A percentile compares a stretch with the other conserved stretches of the same genome.
Evolutionary conservation across 108 stramenopile genomes (phyloP).

Genomic region (Cyclotella choctawhatcheeana): DNA sequence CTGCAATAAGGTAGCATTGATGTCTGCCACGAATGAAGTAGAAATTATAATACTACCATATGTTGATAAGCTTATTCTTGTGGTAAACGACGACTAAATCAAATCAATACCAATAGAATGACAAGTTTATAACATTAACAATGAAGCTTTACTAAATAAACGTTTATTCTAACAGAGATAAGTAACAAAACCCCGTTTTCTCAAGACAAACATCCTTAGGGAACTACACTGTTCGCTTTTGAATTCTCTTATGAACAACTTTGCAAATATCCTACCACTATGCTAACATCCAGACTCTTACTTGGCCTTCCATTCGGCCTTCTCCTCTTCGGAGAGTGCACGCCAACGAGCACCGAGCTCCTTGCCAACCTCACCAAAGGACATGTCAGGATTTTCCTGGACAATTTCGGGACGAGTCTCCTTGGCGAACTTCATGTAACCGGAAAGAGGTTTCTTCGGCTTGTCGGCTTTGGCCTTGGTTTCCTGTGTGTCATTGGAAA

Average conservation of each 20-base stretch:
- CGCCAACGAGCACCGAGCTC: constrained; percentile 68
- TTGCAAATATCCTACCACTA: no score
- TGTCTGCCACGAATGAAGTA: no score
- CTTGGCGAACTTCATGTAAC: constrained; percentile 64
- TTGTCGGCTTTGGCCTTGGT: constrained; percentile 14
- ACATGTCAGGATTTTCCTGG: constrained; percentile 57
- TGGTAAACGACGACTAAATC: no score
- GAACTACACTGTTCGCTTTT: no score
- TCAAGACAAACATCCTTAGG: no score
- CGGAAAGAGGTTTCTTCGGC: constrained; percentile 55
- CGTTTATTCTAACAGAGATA: no score
- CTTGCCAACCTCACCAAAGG: constrained; percentile 68
- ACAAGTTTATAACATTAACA: no score
- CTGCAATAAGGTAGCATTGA: constrained; percentile 4
- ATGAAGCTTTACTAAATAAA: no score
- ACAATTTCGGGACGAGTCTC: constrained; percentile 62
- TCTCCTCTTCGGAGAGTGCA: constrained; percentile 57
- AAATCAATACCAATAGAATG: no score
- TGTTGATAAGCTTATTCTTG: not conserved
- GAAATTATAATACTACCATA: no score
- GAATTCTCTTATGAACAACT: not conserved
- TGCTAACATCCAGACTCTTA: no score
- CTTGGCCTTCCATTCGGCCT: constrained; percentile 57
- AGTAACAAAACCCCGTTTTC: no score
- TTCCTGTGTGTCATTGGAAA: not conserved